A percentile compares a stretch with the other conserved stretches of the same genome.
These are phyloP conservation scores for Penicillium sp. DNA, from an alignment of 2,329 filamentous ascomycete genomes.

Conservation along the genomic window DNA sequence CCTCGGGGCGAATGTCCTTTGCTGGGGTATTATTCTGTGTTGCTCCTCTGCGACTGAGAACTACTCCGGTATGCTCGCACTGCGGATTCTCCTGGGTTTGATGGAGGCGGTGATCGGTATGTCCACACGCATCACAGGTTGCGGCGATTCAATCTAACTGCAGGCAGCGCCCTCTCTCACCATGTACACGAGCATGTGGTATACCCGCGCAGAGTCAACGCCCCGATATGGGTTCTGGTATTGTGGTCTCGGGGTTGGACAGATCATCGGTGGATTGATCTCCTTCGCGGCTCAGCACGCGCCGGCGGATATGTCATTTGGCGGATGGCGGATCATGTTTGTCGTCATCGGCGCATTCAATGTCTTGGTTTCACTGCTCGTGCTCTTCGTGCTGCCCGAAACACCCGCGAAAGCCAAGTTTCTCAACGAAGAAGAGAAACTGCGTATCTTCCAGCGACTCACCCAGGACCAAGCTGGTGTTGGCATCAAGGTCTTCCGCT, in stretches of 20 bases:
- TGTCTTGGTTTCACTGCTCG: conserved; percentile 18
- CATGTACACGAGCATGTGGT: conserved; percentile 31
- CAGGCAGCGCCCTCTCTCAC: conserved; percentile 24
- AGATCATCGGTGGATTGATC: conserved; percentile 30
- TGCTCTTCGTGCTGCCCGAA: conserved; percentile 24
- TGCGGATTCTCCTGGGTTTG: conserved; percentile 58
- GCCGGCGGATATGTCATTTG: conserved; percentile 12
- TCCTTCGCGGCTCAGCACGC: conserved; percentile 33
- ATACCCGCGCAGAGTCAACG: conserved; percentile 25
- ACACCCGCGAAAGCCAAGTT: conserved; percentile 22
- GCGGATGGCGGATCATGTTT: conserved; percentile 32
- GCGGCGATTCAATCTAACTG: background rate
- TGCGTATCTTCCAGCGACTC: conserved; percentile 18
- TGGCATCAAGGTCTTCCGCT: conserved; percentile 21
- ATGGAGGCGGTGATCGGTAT: conserved; percentile 43
- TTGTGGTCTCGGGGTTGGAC: conserved; percentile 28
- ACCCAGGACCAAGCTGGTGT: conserved; percentile 19
- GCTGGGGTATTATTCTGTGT: conserved; percentile 53
- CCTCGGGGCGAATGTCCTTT: conserved; percentile 57
- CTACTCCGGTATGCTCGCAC: conserved; percentile 52
- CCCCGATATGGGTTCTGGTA: conserved; percentile 33
- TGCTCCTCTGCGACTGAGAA: conserved; percentile 49
- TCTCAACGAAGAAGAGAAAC: conserved; percentile 21
- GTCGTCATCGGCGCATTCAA: conserved; percentile 28
- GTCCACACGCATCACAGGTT: background rate